Base-by-base conservation (phyloP, 192 early-diverging fungal species). In the Backusella tuberculispora region DNA sequence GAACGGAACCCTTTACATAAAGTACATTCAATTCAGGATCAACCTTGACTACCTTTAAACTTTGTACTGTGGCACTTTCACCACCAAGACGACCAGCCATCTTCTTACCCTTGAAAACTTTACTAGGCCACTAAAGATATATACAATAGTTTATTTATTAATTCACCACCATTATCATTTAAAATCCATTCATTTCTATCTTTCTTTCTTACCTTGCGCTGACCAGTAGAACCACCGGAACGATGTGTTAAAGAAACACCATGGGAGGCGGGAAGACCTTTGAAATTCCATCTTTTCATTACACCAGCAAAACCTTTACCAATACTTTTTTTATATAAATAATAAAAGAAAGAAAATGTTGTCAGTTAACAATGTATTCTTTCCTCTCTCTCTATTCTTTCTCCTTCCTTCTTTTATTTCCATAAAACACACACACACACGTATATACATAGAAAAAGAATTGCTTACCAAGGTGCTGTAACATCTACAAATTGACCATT, bases 21-120 rank as follows among this genome's bases (percentile, higher is more conserved):
- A 99, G 82, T 21, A 97, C 82, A 84, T 97, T 95, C 69, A 95
- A 80, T 6, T 76, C 88, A 45, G 90, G 90, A 78, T 99, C 97
- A 46, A 99, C 88, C 83, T 95, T 95, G 75, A 95, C 79, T 37
- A 98, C 64, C 73, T 94, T 87, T 13, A 97, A 81, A 71, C 89
- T 95, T 74, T 95, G 92, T 29, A 91, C 90, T 4, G 96, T 97
- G 1, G 86, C 80, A 74, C 83, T 91, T 60, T 94, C 90, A 66
- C 92, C 93, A 68, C 97, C 97, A 92, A 99, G 94, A 26, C 93
- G 90, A 56, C 97, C 97, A 19, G 96, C 90, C 97, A 99, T 99
- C 77, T 99, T 99, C 86, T 96, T 99, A 19, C 97, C 97, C 74
- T 94, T 94, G 78, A 93, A 97, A 50, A 98, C 95, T 65, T 89